Evolutionary conservation across 306 rosid genomes (phyloP), one percentile per base, ranked within the genome.

Genomic region (Castanea mollissima): DNA sequence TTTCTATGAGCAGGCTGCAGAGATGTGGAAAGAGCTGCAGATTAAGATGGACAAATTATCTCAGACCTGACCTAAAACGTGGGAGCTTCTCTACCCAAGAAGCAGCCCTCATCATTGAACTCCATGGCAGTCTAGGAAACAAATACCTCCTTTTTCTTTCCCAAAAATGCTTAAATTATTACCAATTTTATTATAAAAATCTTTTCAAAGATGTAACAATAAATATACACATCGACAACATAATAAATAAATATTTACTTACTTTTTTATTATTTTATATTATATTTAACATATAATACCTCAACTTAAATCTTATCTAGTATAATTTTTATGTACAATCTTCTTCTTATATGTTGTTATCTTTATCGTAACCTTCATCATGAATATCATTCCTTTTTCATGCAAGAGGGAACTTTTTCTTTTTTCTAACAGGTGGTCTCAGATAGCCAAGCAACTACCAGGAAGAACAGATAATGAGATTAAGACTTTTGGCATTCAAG

Each of bases 391-490:
- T 55, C 35, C 5, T 32, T 77, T 83, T 77, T 55, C 60, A 73
- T 65, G 23, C 25, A 75, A 58, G 34, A 71, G 19, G 27, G 64
- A 58, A 54, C 63, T 31, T 18, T 78, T 69, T 34, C 19, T 41
- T 9, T 41, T 52, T 79, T 74, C 54, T 60, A 44, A 32, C 84
- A 95, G 99, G 82, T 95, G 99, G 99, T 97, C 99, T 76, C 97
- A 90, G 80, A 95, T 95, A 74, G 99, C 99, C 3, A 92, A 91
- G 88, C 99, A 95, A 78, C 67, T 95, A 84, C 99, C 97, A 15
- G 98, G 98, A 88, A 88, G 98, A 92, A 94, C 98, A 76, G 98
- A 94, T 85, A 94, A 94, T 78, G 99, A 95, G 78, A 97, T 95
- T 86, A 95, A 95, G 86, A 95, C 79, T 95, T 95, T 76, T 92